These are phyloP conservation scores for Yarrowia sp. DNA, from an alignment of 805 yeast species.

Conservation along the genomic window DNA sequence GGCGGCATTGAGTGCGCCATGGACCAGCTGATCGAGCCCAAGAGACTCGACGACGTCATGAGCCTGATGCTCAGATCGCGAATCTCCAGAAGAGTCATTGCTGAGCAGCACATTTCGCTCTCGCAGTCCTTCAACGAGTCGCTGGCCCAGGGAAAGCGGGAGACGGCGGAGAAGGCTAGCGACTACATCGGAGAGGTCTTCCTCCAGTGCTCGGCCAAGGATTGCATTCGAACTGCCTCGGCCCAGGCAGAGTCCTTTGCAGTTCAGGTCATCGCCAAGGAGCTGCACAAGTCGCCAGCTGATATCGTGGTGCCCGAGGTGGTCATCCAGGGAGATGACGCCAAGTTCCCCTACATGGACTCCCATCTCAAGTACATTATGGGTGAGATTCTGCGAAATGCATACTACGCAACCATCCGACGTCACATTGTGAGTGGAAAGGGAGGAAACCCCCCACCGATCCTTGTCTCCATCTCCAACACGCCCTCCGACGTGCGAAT, in stretches of 20 bases:
- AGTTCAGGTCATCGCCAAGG: constrained; percentile 69
- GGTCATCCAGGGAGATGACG: constrained; percentile 65
- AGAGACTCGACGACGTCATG: constrained; percentile 68
- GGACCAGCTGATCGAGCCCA: constrained; percentile 53
- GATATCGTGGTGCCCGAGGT: constrained; percentile 77
- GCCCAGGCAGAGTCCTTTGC: constrained; percentile 63
- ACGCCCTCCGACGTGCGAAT: constrained; percentile 66
- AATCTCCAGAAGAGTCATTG: constrained; percentile 83
- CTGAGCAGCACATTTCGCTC: constrained; percentile 85
- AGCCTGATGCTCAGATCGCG: constrained; percentile 78
- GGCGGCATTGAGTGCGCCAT: constrained; percentile 84
- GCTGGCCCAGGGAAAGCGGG: constrained; percentile 40
- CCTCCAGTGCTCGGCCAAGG: constrained; percentile 69
- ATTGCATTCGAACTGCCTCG: constrained; percentile 59
- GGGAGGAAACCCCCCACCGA: constrained; percentile 45
- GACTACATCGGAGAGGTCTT: constrained; percentile 70
- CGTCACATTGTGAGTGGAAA: constrained; percentile 38
- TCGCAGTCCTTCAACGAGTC: constrained; percentile 59
- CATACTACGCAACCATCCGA: constrained; percentile 75
- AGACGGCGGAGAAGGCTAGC: constrained; percentile 10
- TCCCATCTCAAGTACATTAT: constrained; percentile 82
- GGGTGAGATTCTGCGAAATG: constrained; percentile 84
- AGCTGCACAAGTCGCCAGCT: constrained; percentile 62
- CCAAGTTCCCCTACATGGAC: constrained; percentile 76
- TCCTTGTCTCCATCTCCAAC: constrained; percentile 70